These are phyloP conservation scores for Penicillium sp. DNA, from an alignment of 2,329 filamentous ascomycete genomes.

Conservation along the genomic window DNA sequence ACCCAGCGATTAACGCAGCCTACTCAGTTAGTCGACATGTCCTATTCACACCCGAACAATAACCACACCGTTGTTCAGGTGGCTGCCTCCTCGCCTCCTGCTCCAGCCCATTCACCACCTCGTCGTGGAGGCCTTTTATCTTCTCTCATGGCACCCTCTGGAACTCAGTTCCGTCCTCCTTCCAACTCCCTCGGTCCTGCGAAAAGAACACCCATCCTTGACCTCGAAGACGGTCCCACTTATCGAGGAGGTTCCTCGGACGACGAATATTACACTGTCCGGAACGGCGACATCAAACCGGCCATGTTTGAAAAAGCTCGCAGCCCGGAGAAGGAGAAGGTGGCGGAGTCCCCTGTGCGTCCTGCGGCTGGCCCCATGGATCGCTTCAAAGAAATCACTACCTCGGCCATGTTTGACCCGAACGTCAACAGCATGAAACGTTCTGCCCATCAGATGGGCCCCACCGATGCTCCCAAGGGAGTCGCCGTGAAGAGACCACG, in stretches of 20 bases:
- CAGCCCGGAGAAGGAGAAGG: constrained; percentile 38
- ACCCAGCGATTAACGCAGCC: constrained; percentile 56
- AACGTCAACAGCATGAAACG: constrained; percentile 31
- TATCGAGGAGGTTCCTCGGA: constrained; percentile 62
- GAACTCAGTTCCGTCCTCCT: constrained; percentile 62
- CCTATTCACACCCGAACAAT: constrained; percentile 31
- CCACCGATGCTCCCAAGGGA: constrained; percentile 29
- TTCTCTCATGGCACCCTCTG: constrained; percentile 66
- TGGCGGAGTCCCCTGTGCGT: constrained; percentile 40
- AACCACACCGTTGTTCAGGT: constrained; percentile 62
- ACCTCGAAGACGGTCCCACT: constrained; percentile 52
- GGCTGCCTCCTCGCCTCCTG: constrained; percentile 77
- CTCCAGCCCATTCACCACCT: constrained; percentile 43
- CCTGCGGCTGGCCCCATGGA: constrained; percentile 25
- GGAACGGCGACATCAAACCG: constrained; percentile 56
- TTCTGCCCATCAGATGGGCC: constrained; percentile 43
- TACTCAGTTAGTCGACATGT: constrained; percentile 53
- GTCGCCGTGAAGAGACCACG: constrained; percentile 38
- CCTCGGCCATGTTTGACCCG: constrained; percentile 42
- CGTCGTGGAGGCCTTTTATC: constrained; percentile 47
- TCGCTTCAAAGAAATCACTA: constrained; percentile 43
- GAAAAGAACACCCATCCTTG: constrained; percentile 38
- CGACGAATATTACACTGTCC: constrained; percentile 39
- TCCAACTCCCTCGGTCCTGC: constrained; percentile 38
- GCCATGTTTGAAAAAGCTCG: constrained; percentile 51